Evolutionary conservation across 1,139 yeast species (phyloP).

Genomic region (Zygosaccharomyces sapae): DNA sequence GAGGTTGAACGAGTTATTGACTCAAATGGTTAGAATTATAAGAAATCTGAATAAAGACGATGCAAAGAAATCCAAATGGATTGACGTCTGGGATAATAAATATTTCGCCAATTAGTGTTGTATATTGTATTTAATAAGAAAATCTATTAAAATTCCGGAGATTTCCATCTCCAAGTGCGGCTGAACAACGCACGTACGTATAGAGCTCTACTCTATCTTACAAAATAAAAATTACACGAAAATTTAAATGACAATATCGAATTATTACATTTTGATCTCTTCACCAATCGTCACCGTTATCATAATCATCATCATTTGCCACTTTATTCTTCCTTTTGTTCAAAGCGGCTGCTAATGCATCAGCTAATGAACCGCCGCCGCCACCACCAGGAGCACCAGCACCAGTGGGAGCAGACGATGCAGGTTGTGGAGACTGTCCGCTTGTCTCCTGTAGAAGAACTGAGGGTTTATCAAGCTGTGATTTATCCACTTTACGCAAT

Average conservation of each 20-base stretch:
- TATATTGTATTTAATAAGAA: not conserved
- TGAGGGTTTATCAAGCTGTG: constrained; percentile 75
- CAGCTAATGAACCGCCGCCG: constrained; percentile 57
- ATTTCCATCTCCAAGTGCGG: not conserved
- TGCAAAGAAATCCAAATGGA: constrained; percentile 31
- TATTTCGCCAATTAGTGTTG: constrained; percentile 17
- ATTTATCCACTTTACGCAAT: constrained; percentile 73
- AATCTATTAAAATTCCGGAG: not conserved
- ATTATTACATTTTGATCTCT: not conserved
- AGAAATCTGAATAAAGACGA: constrained; percentile 27
- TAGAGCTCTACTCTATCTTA: constrained; percentile 5
- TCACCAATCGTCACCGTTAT: constrained; percentile 66
- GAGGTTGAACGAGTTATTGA: constrained; percentile 17
- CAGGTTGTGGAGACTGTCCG: constrained; percentile 45
- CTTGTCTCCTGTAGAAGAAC: constrained; percentile 65
- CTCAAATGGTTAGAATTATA: constrained; percentile 21
- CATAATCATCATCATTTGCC: constrained; percentile 68
- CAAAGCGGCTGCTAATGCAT: constrained; percentile 83
- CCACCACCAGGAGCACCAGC: constrained; percentile 30
- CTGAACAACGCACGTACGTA: not conserved
- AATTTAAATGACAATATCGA: not conserved
- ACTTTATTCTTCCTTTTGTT: constrained; percentile 79
- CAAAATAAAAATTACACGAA: not conserved
- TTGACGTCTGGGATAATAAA: constrained; percentile 34
- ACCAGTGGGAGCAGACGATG: constrained; percentile 36